A percentile compares a stretch with the other conserved stretches of the same genome.
Conservation (phyloP, 306 rosid species). For the Begonia loranthoides region DNA sequence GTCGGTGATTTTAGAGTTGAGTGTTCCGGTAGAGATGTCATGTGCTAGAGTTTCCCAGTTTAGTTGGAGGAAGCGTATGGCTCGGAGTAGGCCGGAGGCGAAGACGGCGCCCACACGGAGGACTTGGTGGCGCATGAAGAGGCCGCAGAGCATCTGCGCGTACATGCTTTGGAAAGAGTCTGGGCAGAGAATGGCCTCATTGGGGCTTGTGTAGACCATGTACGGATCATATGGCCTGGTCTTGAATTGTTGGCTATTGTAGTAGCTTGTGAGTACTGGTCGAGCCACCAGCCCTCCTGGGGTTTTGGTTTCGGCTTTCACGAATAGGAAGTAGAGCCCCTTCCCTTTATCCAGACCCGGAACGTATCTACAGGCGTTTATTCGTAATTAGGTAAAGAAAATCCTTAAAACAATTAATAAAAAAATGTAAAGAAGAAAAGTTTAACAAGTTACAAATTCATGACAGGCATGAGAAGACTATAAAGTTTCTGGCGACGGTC, state of each 20-base stretch:
- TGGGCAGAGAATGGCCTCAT: constrained; percentile 54
- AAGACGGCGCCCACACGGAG: constrained; percentile 82
- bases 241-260: constrained; percentile 75
- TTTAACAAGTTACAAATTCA: constrained; percentile 40
- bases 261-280: constrained; percentile 83
- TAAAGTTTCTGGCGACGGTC: constrained; percentile 66
- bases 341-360: constrained; percentile 82
- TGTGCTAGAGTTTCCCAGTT: constrained; percentile 43
- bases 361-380: constrained; percentile 30
- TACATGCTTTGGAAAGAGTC: constrained; percentile 93
- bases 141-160: constrained; percentile 86
- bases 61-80: constrained; percentile 71
- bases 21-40: constrained; percentile 51
- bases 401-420: not conserved
- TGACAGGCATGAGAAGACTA: constrained; percentile 84
- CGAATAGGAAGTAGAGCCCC: constrained; percentile 64
- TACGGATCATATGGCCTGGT: constrained; percentile 69
- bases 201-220: constrained; percentile 75
- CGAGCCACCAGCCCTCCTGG: constrained; percentile 79
- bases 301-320: constrained; percentile 63
- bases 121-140: constrained; percentile 60
- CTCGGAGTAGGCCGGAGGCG: constrained; percentile 84
- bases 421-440: not conserved
- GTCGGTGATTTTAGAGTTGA: constrained; percentile 51
- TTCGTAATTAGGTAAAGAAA: not conserved